Percentiles rank a stretch among this genome's conserved stretches.
Conservation (phyloP, 768 basidiomycete genomes). For the Amanita fuliginea region DNA sequence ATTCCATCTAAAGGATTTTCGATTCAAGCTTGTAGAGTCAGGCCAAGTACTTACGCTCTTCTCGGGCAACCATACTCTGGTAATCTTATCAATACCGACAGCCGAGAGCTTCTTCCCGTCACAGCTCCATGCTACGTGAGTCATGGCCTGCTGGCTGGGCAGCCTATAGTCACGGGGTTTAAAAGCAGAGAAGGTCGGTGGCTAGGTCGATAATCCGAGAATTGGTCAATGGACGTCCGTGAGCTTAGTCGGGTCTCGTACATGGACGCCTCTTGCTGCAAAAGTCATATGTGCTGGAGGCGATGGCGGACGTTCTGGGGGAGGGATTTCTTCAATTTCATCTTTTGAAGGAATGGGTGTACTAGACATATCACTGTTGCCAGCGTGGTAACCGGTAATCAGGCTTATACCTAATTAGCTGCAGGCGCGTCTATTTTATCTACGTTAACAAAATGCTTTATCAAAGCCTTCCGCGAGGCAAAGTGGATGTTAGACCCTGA, state of each 20-base stretch:
- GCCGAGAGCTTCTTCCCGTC: constrained; percentile 74
- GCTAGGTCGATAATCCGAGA: constrained; percentile 26
- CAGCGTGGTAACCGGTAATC: too few species aligned
- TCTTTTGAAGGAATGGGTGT: constrained; percentile 20
- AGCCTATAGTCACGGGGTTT: constrained; percentile 68
- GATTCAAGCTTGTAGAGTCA: neutral
- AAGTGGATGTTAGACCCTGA: constrained; percentile 18
- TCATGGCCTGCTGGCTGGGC: constrained; percentile 53
- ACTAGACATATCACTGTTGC: neutral
- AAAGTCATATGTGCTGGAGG: constrained; percentile 68
- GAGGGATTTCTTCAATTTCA: constrained; percentile 47
- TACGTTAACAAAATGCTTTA: too few species aligned
- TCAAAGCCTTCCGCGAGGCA: constrained; percentile 10
- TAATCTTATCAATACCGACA: constrained; percentile 74
- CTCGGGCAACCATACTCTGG: constrained; percentile 69
- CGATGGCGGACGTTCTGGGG: constrained; percentile 53
- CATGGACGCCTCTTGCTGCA: constrained; percentile 60
- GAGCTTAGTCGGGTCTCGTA: constrained; percentile 27
- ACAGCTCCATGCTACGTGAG: constrained; percentile 75
- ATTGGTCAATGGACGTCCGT: constrained; percentile 4
- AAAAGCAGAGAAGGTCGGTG: constrained; percentile 71
- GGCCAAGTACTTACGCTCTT: constrained; percentile 43
- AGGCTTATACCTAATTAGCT: too few species aligned
- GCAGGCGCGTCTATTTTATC: too few species aligned
- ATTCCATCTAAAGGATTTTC: constrained; percentile 48